phyloP scores from a whole-genome alignment of 495 filamentous ascomycete genomes.

The Aspergillus panamensis region DNA sequence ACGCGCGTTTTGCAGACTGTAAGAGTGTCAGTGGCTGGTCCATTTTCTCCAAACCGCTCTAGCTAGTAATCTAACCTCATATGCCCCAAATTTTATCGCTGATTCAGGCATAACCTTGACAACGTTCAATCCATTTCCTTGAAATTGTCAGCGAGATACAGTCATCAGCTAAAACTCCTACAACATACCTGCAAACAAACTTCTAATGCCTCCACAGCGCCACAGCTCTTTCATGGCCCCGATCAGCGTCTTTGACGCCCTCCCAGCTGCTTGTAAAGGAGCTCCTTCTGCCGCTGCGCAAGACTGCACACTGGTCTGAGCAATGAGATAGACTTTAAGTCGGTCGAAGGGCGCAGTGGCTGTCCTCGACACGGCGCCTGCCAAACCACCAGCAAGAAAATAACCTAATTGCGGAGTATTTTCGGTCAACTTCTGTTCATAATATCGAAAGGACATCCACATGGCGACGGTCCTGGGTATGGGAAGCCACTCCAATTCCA shows the following conservation, averaged over 20 bases:
- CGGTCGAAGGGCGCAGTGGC: slow-evolving; percentile 94
- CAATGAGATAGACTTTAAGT: slow-evolving; percentile 95
- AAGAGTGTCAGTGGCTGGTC: slow-evolving; percentile 16
- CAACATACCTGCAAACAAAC: slow-evolving; percentile 85
- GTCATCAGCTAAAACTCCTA: neutral
- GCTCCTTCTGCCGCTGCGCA: slow-evolving; percentile 69
- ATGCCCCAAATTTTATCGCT: slow-evolving; percentile 94
- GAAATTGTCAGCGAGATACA: slow-evolving; percentile 29
- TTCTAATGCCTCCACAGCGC: slow-evolving; percentile 82
- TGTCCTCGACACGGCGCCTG: slow-evolving; percentile 88
- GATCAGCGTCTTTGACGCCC: slow-evolving; percentile 62
- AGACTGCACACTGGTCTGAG: slow-evolving; percentile 67
- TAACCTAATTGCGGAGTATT: slow-evolving; percentile 80
- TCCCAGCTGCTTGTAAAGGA: slow-evolving; percentile 61
- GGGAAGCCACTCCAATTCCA: slow-evolving; percentile 45
- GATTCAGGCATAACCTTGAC: slow-evolving; percentile 98
- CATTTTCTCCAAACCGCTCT: neutral
- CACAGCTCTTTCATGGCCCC: slow-evolving; percentile 74
- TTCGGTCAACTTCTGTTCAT: slow-evolving; percentile 58
- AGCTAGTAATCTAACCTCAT: slow-evolving; percentile 56
- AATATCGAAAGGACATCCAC: slow-evolving; percentile 48
- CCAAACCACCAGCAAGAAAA: slow-evolving; percentile 90
- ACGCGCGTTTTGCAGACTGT: slow-evolving; percentile 80
- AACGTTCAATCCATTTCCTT: slow-evolving; percentile 95
- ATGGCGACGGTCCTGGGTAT: slow-evolving; percentile 46